Evolutionary conservation across 768 basidiomycete genomes (phyloP), one percentile per base, ranked within the genome.

Genomic region (Suillus occidentalis): DNA sequence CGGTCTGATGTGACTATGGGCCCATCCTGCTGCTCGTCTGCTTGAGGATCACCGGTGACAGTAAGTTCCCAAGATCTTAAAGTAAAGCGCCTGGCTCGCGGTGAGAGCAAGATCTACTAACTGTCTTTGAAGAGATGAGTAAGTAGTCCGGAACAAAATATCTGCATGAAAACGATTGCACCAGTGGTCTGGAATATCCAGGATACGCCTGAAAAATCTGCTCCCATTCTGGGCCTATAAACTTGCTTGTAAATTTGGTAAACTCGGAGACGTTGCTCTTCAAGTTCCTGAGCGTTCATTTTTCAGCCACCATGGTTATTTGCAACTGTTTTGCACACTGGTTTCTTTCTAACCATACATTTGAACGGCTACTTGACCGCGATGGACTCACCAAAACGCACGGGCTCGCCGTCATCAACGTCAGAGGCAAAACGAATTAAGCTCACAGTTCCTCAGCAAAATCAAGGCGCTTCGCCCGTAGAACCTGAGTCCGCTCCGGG

Each of bases 401-500:
- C 84, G 67, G 84, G 84, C 67, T 87, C 87, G 64, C 83, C 85
- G 56, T 83, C 81, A 20, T 80, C 83, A 14, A 80, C 79, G 70
- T 80, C 82, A 57, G 87, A 88, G 70, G 74, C 84, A 25, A 88
- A 88, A 75, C 81, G 87, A 67, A 81, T 87, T 71, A 85, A 82
- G 56, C 78, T 87, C 59, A 85, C 85, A 0, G 84, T 84, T 8
- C 78, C 82, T 14, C 80, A 81, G 62, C 83, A 82, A 72, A 76
- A 79, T 60, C 89, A 91, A 71, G 89, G 89, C n/a, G 90, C 84
- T 31, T 81, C 85, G 6, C 85, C 88, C 25, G 90, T 94, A 16
- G 92, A 95, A 78, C 88, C 89, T 28, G 88, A 93, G 65, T 81
- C 82, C 63, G 93, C 93, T 28, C 83, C 85, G 0, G 95, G 95